Conservation (phyloP, 108 stramenopile genomes). For the Bacterosira constricta region DNA sequence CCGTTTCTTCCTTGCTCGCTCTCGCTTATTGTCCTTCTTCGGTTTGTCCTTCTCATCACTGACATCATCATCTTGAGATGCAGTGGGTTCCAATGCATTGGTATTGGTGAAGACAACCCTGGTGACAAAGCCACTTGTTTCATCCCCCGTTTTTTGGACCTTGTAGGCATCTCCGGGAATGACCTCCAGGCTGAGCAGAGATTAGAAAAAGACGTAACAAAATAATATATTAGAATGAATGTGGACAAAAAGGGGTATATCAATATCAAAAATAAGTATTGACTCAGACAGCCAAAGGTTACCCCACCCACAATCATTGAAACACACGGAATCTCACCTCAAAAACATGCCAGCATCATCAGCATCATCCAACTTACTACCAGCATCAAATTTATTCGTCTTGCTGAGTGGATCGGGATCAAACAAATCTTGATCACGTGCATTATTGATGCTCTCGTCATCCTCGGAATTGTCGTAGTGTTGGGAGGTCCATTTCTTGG, state of each 20-base stretch:
- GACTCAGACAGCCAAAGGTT: conserved; percentile 82
- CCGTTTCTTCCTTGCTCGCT: conserved; percentile 5
- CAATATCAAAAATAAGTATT: neutral
- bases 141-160: conserved; percentile 43
- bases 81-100: neutral
- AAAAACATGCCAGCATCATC: conserved; percentile 29
- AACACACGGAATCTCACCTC: neutral
- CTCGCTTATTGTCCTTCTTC: conserved; percentile 24
- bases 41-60: conserved; percentile 4
- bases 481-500: neutral
- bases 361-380: conserved; percentile 3
- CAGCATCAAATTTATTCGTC: conserved; percentile 3
- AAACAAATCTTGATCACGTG: neutral
- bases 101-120: conserved; percentile 28
- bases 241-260: neutral
- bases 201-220: neutral
- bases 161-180: conserved; percentile 60
- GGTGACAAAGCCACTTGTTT: conserved; percentile 29
- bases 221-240: neutral
- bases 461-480: neutral
- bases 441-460: neutral
- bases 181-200: conserved; percentile 59
- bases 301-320: neutral
- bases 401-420: conserved; percentile 17
- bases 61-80: neutral